A percentile compares a stretch with the other conserved stretches of the same genome.
Conservation (phyloP, 768 basidiomycete species). For the Serpula lacrymans region DNA sequence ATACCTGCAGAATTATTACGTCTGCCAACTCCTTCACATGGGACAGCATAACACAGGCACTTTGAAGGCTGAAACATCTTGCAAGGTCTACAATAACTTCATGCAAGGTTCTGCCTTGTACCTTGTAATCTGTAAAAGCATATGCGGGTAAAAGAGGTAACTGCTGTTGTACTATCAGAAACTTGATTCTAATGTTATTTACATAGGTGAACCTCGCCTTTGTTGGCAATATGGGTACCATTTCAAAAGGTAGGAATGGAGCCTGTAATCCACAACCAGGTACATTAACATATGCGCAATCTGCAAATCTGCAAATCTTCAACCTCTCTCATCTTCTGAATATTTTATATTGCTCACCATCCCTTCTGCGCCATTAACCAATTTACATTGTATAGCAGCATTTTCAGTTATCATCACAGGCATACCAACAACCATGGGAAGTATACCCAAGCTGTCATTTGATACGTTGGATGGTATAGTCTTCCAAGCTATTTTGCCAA, state of each 20-base stretch:
- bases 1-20: no score
- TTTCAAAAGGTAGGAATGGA: no score
- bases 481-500: no score
- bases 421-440: constrained; percentile 17
- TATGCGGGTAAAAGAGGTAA: constrained; percentile 24
- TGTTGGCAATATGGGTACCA: no score
- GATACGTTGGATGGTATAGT: no score
- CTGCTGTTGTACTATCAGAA: no score
- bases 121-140: constrained; percentile 25
- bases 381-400: constrained; percentile 5
- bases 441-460: no score
- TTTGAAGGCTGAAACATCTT: constrained; percentile 11
- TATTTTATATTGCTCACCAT: constrained; percentile 6
- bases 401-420: constrained; percentile 18
- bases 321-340: not conserved
- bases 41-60: constrained; percentile 29
- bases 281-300: constrained; percentile 2
- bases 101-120: constrained; percentile 21
- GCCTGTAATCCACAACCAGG: no score
- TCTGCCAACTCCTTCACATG: no score
- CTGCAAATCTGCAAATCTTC: not conserved
- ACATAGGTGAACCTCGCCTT: no score
- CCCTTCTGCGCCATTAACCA: constrained; percentile 16
- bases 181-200: no score
- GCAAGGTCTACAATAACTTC: constrained; percentile 21